Evolutionary conservation across 768 basidiomycete genomes (phyloP).

Genomic region (Cystobasidium ongulense): DNA sequence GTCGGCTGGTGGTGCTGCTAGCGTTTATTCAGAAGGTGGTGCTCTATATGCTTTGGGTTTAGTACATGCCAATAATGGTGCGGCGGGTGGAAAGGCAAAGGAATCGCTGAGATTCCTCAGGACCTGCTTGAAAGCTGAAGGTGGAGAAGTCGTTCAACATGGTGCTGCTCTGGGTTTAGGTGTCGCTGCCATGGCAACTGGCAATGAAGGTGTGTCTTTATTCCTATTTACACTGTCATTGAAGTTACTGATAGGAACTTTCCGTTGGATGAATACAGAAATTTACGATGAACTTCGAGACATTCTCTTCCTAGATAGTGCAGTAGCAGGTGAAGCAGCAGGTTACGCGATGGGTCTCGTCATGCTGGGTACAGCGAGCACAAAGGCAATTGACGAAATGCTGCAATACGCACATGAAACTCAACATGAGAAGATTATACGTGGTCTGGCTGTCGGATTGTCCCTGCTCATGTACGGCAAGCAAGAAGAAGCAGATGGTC

Average conservation of each 20-base stretch:
- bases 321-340: slow-evolving; percentile 88
- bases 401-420: slow-evolving; percentile 91
- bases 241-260: too few relatives aligned
- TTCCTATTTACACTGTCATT: too few relatives aligned
- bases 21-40: slow-evolving; percentile 88
- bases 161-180: slow-evolving; percentile 96
- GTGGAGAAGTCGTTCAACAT: slow-evolving; percentile 81
- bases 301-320: slow-evolving; percentile 83
- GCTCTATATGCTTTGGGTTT: slow-evolving; percentile 90
- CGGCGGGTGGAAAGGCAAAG: slow-evolving; percentile 37
- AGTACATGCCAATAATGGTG: slow-evolving; percentile 84
- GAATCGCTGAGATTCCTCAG: slow-evolving; percentile 55
- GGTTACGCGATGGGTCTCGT: slow-evolving; percentile 97
- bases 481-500: slow-evolving; percentile 83
- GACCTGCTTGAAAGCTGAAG: slow-evolving; percentile 66
- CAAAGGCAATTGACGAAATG: slow-evolving; percentile 82
- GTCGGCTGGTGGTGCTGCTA: slow-evolving; percentile 55
- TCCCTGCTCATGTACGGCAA: slow-evolving; percentile 87
- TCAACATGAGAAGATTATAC: slow-evolving; percentile 98
- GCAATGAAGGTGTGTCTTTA: slow-evolving; percentile 56
- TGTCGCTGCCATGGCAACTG: slow-evolving; percentile 87
- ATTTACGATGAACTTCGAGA: slow-evolving; percentile 87
- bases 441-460: slow-evolving; percentile 83
- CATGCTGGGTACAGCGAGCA: slow-evolving; percentile 88
- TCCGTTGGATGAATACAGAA: slow-evolving; percentile 48